Percentiles rank a stretch among this genome's conserved stretches.
phyloP scores from a whole-genome alignment of 352 stramenopile species.

The Globisporangium okanoganense region DNA sequence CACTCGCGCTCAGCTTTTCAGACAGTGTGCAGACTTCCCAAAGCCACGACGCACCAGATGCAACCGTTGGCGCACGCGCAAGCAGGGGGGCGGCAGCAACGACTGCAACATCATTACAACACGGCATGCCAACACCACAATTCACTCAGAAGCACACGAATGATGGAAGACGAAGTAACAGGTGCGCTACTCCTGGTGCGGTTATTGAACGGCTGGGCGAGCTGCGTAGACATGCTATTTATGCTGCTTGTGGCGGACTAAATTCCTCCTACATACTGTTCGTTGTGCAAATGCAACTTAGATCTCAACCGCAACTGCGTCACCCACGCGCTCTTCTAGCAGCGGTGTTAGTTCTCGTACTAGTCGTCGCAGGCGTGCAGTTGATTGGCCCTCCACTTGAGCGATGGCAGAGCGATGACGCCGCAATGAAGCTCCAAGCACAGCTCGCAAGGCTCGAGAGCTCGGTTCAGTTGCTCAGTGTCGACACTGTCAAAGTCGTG shows the following conservation, averaged over 20 bases:
- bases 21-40: not conserved
- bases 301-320: not conserved
- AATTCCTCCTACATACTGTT: too few relatives aligned
- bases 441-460: constrained; percentile 5
- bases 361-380: not conserved
- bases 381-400: constrained; percentile 7
- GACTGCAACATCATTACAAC: not conserved
- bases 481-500: constrained; percentile 8
- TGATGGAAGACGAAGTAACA: not conserved
- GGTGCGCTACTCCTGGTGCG: not conserved
- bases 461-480: constrained; percentile 1
- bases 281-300: not conserved
- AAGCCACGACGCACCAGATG: not conserved
- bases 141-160: not conserved
- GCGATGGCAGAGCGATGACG: constrained; percentile 14
- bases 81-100: not conserved
- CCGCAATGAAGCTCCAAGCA: not conserved
- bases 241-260: not conserved
- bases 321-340: not conserved
- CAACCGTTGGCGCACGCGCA: not conserved
- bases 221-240: not conserved
- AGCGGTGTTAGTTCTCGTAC: not conserved
- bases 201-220: not conserved
- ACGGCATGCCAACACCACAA: not conserved
- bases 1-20: not conserved